Base-by-base conservation (phyloP, 2,329 filamentous ascomycete species). In the Acrocalymma vagum region DNA sequence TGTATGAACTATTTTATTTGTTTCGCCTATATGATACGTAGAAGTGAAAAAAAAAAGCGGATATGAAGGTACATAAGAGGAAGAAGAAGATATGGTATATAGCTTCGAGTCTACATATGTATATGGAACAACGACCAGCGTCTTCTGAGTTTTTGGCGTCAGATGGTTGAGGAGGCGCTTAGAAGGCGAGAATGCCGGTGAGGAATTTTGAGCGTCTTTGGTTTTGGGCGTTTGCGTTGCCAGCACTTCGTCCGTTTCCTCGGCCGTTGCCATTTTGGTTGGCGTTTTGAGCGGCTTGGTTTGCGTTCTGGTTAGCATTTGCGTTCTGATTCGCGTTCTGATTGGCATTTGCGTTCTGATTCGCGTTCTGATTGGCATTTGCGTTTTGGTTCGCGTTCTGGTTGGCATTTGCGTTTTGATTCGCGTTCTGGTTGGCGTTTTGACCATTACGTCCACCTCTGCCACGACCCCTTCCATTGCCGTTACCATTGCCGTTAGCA, bases 401-500 rank as follows among this genome's bases (percentile, higher is more conserved):
- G 5, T 4, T 22, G 26, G 9, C 18, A 6, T 29, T 30, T 13
- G 14, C 14, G 5, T 15, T 3, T 2, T 30, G 24, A 13, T 24
- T 34, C 13, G 10, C 17, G 9, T 27, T 38, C 11, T 14, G 18
- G n/a, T 40, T 38, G 5, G 5, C 26, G 9, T 37, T 28, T 11
- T 24, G 13, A 11, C 21, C 21, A 17, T 23, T 26, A 16, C 13
- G n/a, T 24, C 14, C 20, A 13, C 29, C 42, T 13, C 41, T 46
- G n/a, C 39, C 47, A 23, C n/a, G 37, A 11, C 4, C 15, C 13
- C 42, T 33, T 4, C 35, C 38, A 17, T 45, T 45, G 11, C 25
- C 45, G 18, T 45, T 39, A 14, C 30, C 28, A 18, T 40, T 47
- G 17, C 30, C 37, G 10, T 38, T 46, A 20, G 10, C 38, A 17